These are phyloP conservation scores for Chytridium lagenaria DNA, from an alignment of 371 early-diverging fungal species.

Conservation along the genomic window DNA sequence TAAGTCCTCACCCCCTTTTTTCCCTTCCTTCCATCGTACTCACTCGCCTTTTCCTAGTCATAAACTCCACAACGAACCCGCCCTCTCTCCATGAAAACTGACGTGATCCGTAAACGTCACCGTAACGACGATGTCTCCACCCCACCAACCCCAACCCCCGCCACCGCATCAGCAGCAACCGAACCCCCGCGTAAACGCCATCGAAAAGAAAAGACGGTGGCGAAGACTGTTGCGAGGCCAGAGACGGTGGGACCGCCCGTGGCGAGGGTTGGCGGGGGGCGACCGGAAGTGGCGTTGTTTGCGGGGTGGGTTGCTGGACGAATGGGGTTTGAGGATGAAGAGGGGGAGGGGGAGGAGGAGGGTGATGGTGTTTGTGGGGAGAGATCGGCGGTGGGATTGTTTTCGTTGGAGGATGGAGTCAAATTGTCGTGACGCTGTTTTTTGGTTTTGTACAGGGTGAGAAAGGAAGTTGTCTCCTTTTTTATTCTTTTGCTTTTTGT, in stretches of 20 bases:
- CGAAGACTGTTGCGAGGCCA: not conserved
- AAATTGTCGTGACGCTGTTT: too few relatives aligned
- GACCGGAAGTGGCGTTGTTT: not conserved
- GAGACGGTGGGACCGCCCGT: not conserved
- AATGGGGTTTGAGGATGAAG: not conserved
- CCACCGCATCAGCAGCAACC: not conserved
- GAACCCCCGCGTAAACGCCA: not conserved
- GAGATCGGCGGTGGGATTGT: too few relatives aligned
- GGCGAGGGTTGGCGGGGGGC: not conserved
- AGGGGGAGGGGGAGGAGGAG: not conserved
- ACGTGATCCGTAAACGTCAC: conserved; percentile 44
- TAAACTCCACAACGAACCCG: conserved; percentile 41
- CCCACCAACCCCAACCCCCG: not conserved
- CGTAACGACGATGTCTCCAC: conserved; percentile 29
- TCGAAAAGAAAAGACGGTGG: too few relatives aligned
- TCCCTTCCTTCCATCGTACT: not conserved
- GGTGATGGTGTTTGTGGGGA: too few relatives aligned
- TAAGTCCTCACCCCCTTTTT: not conserved
- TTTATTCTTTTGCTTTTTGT: too few relatives aligned
- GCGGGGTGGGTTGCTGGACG: not conserved
- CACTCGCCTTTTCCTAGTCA: conserved; percentile 1
- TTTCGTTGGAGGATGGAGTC: too few relatives aligned
- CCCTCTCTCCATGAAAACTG: conserved; percentile 41
- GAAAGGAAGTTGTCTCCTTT: too few relatives aligned
- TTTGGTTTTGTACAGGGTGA: too few relatives aligned